Base-by-base conservation (phyloP, 345 rosid genomes). In the Physaria fendleri region DNA sequence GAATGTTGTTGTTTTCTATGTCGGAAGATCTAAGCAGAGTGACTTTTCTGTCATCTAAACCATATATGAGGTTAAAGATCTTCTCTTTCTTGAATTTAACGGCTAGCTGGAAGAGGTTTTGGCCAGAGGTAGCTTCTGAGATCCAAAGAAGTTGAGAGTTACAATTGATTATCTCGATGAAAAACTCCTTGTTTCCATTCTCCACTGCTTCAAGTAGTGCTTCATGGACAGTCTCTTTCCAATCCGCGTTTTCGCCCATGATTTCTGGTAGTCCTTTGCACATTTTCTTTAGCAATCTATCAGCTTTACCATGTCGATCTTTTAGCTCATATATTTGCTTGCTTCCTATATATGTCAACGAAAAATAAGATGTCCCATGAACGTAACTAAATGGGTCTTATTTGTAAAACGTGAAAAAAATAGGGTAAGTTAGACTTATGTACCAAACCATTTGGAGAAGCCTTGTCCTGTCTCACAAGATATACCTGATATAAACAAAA, bases 41-140 rank as follows among this genome's bases (percentile, higher is more conserved):
- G 7, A 28, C 10, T 7, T 22, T 40, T 21, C 1, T 43, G 2
- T 41, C 35, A 32, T 23, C 43, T 42, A 52, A 21, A 5, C 69
- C 60, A 64, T 53, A 6, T 0, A 53, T 42, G 6, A 64, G 61
- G 14, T 23, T 32, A 41, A 64, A 54, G 6, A 64, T 44, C 22
- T 7, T 23, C 23, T 55, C 70, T 20, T 63, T 50, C 17, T n/a
- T 50, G 18, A 28, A 62, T 14, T 2, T 3, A 8, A 62, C 66
- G 40, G 66, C 66, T 2, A 62, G 15, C 7, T 48, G 66, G 20
- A 62, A 62, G 22, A 48, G 29, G 30, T 62, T 62, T 49, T 40
- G 27, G 0, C 57, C 37, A 37, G 56, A 34, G 4, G 0, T 1
- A 6, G 9, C 11, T 11, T 61, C 2, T 2, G 0, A 2, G 47